Evolutionary conservation across 129 eudicot genomes (phyloP), one percentile per base, ranked within the genome.

Genomic region (Kitagawia praeruptora): DNA sequence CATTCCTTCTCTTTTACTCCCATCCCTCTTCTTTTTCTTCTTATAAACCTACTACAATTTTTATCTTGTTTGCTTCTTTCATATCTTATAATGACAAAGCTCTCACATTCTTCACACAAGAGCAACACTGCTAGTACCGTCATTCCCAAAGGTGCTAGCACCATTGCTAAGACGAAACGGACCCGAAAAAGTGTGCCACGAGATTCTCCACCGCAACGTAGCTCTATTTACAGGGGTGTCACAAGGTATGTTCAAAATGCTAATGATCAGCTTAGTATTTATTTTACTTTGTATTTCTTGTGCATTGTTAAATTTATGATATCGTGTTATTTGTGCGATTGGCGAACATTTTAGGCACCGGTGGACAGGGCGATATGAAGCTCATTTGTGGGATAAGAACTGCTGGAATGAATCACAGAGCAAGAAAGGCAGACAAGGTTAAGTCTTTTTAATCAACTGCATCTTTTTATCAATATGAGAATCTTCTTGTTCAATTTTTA

Each of bases 381-480:
- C 96, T 78, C 98, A 93, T 87, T 82, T 93, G 70, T 93, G 98
- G 98, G 98, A 93, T 80, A 93, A 93, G 80, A 89, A 89, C 79
- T 90, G 93, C 41, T 93, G 98, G 98, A 93, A 89, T 80, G 89
- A 93, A 78, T 66, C 90, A 2, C 93, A 90, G 78, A 93, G 79
- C 77, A 90, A 90, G 85, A 93, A 93, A 89, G 98, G 98, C 82
- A 85, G 92, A 86, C 98, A 93, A 93, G 98, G 98, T 93, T 74
- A 6, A 8, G 41, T 79, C 42, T 27, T 12, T 28, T 67, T 31
- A 14, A 12, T 67, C 9, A 67, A 4, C 41, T 13, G 10, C 10
- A 16, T 31, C 12, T 67, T 67, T 61, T 61, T 8, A 9, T 8
- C 15, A 10, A 28, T 4, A 25, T 4, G 8, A 28, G 6, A 67